Base-by-base conservation (phyloP, 2,329 filamentous ascomycete genomes). In the Penicillium sp. region DNA sequence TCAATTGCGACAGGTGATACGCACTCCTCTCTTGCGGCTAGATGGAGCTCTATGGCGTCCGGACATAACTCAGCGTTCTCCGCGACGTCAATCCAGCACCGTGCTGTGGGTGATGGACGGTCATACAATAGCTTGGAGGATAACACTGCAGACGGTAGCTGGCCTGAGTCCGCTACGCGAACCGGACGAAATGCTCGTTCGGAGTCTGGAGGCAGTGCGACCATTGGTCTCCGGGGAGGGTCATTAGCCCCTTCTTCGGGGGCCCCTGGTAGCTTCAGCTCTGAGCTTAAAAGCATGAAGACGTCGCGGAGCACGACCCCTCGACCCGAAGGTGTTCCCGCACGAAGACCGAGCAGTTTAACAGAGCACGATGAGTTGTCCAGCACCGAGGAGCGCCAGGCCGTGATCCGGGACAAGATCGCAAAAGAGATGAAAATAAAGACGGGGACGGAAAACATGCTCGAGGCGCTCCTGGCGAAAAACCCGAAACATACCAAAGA, bases 381-480 rank as follows among this genome's bases (percentile, higher is more conserved):
- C n/a, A n/a, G n/a, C n/a, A 77, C 82, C 13, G 88, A 95, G 66
- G 83, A 88, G 69, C 79, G 82, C 34, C 82, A 95, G 61, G 79
- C 83, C 19, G 76, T 81, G 45, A 78, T 96, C 54, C 84, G 85
- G 62, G 90, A 96, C 61, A 81, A 85, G 63, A 84, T 98, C 56
- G 91, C 89, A 59, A 91, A 94, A 63, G 94, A 98, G 72, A 84
- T 90, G 72, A 97, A 97, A 76, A 97, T 98, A 66, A 96, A 95
- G 70, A 87, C 91, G 62, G 93, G 93, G 19, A 96, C 91, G 50
- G 93, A 98, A 75, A 98, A 98, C 66, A 84, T 98, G 80, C 77
- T 98, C 33, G 93, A 98, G 73, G 93, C 93, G 12, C 74, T 98
- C 57, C 88, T 96, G 67, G 80, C 83, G 38, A 98, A 98, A 71